Evolutionary conservation across 2,329 filamentous ascomycete genomes (phyloP), one percentile per base, ranked within the genome.

Genomic region (Coleophoma crateriformis): DNA sequence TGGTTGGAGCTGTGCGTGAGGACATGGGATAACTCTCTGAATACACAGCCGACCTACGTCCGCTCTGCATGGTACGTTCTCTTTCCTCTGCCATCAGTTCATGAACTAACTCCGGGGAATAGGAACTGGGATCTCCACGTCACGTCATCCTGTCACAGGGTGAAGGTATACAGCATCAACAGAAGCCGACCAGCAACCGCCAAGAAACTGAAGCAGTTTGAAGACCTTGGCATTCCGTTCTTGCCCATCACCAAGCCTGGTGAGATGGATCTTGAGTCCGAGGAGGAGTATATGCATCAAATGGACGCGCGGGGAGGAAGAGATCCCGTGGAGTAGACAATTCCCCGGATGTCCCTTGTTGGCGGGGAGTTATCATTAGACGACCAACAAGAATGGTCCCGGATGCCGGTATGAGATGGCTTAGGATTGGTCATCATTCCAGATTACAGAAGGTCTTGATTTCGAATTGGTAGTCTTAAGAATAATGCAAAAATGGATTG

Each of bases 51-150:
- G 0, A 70, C 74, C 0, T 71, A 71, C 52, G 73, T 82, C 0
- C 67, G 80, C 12, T 71, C 73, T 5, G 69, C 77, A 0, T 84
- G 77, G 77, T 65, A 53, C 47, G 53, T 55, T 35, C 17, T 12
- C 27, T 8, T 7, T n/a, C 7, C 6, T 14, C n/a, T 22, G 1
- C 12, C 11, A 13, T 44, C 3, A 11, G 7, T 6, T 33, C 19
- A 14, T 27, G 4, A 12, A 33, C 14, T 32, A 12, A 27, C 19
- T 39, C 42, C 7, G 19, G 10, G 14, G 17, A 48, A 34, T 11
- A 27, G 10, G 57, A 86, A 86, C 58, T 85, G 81, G 80, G 82
- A 78, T 14, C 64, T 86, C 17, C 82, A 85, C 58, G 81, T 86
- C 3, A 86, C 82, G 0, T 78, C 73, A 7, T 80, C 74, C 0